Evolutionary conservation across 352 stramenopile species (phyloP), one percentile per base, ranked within the genome.

Genomic region (Phytophthora pistaciae): DNA sequence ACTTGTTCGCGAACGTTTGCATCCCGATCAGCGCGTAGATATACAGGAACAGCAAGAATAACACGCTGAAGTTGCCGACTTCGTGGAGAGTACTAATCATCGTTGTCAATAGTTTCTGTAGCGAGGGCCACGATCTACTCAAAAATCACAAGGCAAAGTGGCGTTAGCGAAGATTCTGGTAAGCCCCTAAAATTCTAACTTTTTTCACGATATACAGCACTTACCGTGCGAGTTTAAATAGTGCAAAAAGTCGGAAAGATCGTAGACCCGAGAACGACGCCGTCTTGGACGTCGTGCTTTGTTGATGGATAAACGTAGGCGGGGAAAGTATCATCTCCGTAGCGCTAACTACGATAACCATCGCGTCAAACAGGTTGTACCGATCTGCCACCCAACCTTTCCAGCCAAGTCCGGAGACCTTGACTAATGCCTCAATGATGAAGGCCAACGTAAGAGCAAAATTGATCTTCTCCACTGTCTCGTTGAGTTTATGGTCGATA

Each of bases 31-130:
- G 71, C 6, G 91, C 82, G 67, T 97, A 98, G 44, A 98, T 98
- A 68, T 97, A 98, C 56, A 98, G 90, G 73, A 98, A 98, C 6
- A 99, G 81, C 11, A 96, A 55, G 31, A 99, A 85, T 0, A 99
- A 79, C 18, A 99, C 75, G 13, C 83, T 84, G 66, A 99, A 98
- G 71, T 98, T 98, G 27, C 76, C 80, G 20, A 99, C 80, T 74
- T 99, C 96, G 29, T 90, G 75, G 46, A 98, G 74, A 18, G 95
- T 97, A 49, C 84, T 92, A 48, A 88, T 65, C 60, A 99, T 97
- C 13, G 91, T 98, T n/a, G 77, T 64, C 8, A 99, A 71, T 38
- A 99, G 63, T n/a, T 92, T 92, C 29, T 97, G 90, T 33, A 99
- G 79, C 1, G 91, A 97, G 36, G 93, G 91, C 95, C 95, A 98